Base-by-base conservation (phyloP, 1,284 basidiomycete species). In the Ganoderma sinense region DNA sequence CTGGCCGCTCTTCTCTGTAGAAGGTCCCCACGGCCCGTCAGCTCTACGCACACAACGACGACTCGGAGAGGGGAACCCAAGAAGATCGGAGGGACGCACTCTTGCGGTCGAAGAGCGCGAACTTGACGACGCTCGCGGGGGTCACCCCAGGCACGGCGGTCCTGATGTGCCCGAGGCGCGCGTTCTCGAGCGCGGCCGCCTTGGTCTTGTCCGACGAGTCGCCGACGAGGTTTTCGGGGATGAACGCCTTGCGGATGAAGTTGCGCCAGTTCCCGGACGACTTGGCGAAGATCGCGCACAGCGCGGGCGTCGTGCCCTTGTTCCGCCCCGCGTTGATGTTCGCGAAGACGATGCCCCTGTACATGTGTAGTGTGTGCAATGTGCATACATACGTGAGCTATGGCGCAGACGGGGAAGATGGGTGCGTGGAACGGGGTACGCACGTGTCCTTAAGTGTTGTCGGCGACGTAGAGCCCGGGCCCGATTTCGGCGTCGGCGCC, bases 201-300 rank as follows among this genome's bases (percentile, higher is more conserved):
- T 14, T 41, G 41, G 41, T 16, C 18, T 41, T 23, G 41, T 43
- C 43, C 41, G 41, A 6, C 14, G 61, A 26, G 41, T 63, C 62
- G 18, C 62, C 62, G 62, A 63, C 62, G 18, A 63, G 62, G 23
- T 4, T 36, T 14, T 63, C 43, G 43, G 62, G 41, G 43, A 45
- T 45, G 62, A 63, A 63, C 29, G 62, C 41, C 62, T 63, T 63
- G 43, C 62, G 62, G 62, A 63, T 20, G 8, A 41, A 26, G 26
- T 20, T 36, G 11, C 43, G 62, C 62, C 62, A 63, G 43, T 63
- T 63, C 11, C 20, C 41, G 29, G 41, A 33, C 43, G 43, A 48
- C 29, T 31, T 48, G 7, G 62, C 62, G 62, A 63, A 63, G 62
- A 63, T 36, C 10, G 62, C 62, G 40, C 62, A 63, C 20, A 63